Base-by-base conservation (phyloP, 257 asterid genomes). In the Solanum arcanum region DNA sequence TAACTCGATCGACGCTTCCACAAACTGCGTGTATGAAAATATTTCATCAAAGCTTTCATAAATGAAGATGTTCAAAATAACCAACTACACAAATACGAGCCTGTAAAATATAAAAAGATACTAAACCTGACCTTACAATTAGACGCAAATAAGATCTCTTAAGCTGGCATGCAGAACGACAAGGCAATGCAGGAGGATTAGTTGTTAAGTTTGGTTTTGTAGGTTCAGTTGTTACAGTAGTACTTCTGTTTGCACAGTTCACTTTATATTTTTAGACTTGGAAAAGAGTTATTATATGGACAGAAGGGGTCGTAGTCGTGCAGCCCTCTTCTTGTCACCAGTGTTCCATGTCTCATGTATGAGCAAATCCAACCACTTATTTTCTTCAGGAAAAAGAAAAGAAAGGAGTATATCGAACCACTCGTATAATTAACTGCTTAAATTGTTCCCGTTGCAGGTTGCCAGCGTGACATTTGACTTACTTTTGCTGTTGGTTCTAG, bases 391-490 rank as follows among this genome's bases (percentile, higher is more conserved):
- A 39, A 75, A 75, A 41, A 74, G 16, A 23, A 41, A 75, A 14
- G 56, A 70, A 31, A 70, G 0, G 25, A 42, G 33, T 18, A 76
- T 76, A 33, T 75, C 37, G 16, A 52, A 76, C 37, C 60, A n/a
- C 59, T 56, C 0, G 1, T 56, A 7, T 56, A 56, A 27, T 14
- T 78, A 78, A 44, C 42, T 29, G 68, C 41, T 80, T 80, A 80
- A 27, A 80, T 46, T 80, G 84, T 47, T 86, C 23, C 84, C 10
- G 23, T 85, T 90, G 88, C 98, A 96, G 99, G 98, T 96, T 52
- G 98, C 97, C 42, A 96, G 99, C 46, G 98, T 96, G 90, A 94
- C 98, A 46, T 94, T 94, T 76, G 99, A 96, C 93, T 90, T 96
- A 90, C 98, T 96, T 87, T 88, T 96, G 94, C 92, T 96, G 52